phyloP scores from a whole-genome alignment of 805 yeast species.

The Yamadazyma sp. region DNA sequence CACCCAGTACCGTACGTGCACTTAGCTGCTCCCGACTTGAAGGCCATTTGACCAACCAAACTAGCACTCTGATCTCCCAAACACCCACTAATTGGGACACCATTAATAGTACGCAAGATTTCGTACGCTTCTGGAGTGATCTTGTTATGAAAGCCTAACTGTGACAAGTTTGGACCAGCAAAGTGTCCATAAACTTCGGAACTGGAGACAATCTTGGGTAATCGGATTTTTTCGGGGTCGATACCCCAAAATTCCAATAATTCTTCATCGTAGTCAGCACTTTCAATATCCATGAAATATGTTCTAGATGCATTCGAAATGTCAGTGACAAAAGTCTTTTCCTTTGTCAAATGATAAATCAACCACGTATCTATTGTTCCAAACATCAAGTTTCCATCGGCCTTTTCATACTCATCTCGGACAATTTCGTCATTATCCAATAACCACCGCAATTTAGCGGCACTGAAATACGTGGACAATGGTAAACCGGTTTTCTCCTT shows the following conservation, averaged over 20 bases:
- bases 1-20: slow-evolving; percentile 98
- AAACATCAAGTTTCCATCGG: slow-evolving; percentile 74
- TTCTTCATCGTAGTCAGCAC: slow-evolving; percentile 71
- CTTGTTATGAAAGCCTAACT: slow-evolving; percentile 51
- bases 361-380: slow-evolving; percentile 97
- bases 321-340: slow-evolving; percentile 73
- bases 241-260: slow-evolving; percentile 78
- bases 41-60: slow-evolving; percentile 87
- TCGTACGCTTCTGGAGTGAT: slow-evolving; percentile 54
- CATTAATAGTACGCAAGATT: slow-evolving; percentile 49
- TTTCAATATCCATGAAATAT: slow-evolving; percentile 79
- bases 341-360: slow-evolving; percentile 75
- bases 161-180: slow-evolving; percentile 55
- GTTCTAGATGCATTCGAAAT: slow-evolving; percentile 92
- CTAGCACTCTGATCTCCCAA: slow-evolving; percentile 95
- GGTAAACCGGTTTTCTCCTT: slow-evolving; percentile 79
- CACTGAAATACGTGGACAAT: slow-evolving; percentile 86
- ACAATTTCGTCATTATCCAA: slow-evolving; percentile 74
- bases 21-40: slow-evolving; percentile 81
- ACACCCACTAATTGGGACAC: slow-evolving; percentile 82
- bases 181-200: slow-evolving; percentile 78
- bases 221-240: slow-evolving; percentile 58
- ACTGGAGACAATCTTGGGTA: slow-evolving; percentile 79
- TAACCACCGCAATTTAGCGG: slow-evolving; percentile 86
- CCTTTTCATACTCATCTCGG: slow-evolving; percentile 65